These are phyloP conservation scores for Penicillium fimorum DNA, from an alignment of 495 filamentous ascomycete genomes.

Conservation along the genomic window DNA sequence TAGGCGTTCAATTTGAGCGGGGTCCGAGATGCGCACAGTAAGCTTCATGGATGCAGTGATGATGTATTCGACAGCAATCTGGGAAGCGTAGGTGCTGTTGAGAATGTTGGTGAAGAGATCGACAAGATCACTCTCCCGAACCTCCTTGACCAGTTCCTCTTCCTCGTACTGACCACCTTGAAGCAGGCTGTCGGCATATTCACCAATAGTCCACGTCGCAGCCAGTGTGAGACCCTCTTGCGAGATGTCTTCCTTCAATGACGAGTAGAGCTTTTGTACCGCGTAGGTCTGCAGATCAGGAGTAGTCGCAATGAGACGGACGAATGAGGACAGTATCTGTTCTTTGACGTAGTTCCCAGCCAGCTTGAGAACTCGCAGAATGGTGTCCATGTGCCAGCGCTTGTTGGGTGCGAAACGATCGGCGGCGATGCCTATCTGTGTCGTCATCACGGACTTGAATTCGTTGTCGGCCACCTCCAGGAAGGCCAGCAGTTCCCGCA, in stretches of 20 bases:
- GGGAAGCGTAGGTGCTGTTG: constrained; percentile 87
- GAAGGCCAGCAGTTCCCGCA: constrained; percentile 90
- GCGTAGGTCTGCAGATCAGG: constrained; percentile 95
- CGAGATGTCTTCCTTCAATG: constrained; percentile 91
- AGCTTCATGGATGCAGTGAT: constrained; percentile 94
- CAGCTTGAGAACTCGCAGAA: constrained; percentile 89
- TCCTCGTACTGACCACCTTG: constrained; percentile 91
- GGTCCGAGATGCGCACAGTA: constrained; percentile 80
- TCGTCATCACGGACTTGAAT: constrained; percentile 97
- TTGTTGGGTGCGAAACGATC: constrained; percentile 95
- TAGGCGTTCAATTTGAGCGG: constrained; percentile 79
- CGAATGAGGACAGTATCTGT: constrained; percentile 93
- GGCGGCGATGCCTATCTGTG: constrained; percentile 93
- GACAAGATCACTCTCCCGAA: constrained; percentile 85
- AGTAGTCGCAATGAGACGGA: constrained; percentile 91
- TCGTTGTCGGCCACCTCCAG: constrained; percentile 96
- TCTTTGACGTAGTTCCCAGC: constrained; percentile 97
- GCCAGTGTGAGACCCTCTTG: constrained; percentile 93
- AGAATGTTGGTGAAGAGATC: constrained; percentile 89
- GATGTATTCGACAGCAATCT: constrained; percentile 90
- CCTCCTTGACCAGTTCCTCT: constrained; percentile 85
- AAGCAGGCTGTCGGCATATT: constrained; percentile 88
- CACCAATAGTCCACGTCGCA: constrained; percentile 97
- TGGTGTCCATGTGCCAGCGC: constrained; percentile 97
- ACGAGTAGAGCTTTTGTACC: constrained; percentile 87